These are phyloP conservation scores for Lotus japonicus DNA, from an alignment of 306 rosid genomes.

Conservation along the genomic window DNA sequence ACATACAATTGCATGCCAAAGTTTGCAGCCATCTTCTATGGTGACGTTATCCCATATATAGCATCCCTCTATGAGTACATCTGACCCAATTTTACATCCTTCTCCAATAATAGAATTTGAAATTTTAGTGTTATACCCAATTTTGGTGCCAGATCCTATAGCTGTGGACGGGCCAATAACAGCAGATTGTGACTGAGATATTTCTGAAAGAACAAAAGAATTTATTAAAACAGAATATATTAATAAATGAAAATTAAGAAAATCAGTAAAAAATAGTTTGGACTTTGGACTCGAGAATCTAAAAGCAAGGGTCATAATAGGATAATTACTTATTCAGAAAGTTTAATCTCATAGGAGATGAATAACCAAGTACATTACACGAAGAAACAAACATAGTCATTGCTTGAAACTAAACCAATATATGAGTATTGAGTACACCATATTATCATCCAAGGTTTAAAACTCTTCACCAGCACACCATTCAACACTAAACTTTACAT, in stretches of 20 bases:
- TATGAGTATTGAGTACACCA: not conserved
- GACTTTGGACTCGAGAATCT: not conserved
- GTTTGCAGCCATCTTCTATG: constrained; percentile 87
- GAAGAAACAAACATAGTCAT: not conserved
- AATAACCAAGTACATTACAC: not conserved
- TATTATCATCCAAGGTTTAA: not conserved
- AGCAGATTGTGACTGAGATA: constrained; percentile 76
- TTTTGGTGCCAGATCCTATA: constrained; percentile 78
- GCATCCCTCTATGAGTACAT: constrained; percentile 79
- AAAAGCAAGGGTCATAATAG: not conserved
- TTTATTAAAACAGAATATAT: constrained; percentile 19
- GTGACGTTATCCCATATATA: constrained; percentile 79
- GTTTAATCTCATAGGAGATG: not conserved
- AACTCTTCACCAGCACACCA: not conserved
- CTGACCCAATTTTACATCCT: constrained; percentile 83
- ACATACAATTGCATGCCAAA: constrained; percentile 82
- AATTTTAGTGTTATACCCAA: constrained; percentile 60
- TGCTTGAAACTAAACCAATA: not conserved
- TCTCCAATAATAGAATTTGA: constrained; percentile 75
- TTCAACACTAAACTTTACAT: not conserved
- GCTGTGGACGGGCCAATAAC: constrained; percentile 78
- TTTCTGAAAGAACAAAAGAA: constrained; percentile 43
- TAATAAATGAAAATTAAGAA: not conserved
- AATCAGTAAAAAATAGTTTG: not conserved
- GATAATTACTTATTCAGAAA: constrained; percentile 5